Base-by-base conservation (phyloP, 106 monocot species). In the Gastrodia elata region DNA sequence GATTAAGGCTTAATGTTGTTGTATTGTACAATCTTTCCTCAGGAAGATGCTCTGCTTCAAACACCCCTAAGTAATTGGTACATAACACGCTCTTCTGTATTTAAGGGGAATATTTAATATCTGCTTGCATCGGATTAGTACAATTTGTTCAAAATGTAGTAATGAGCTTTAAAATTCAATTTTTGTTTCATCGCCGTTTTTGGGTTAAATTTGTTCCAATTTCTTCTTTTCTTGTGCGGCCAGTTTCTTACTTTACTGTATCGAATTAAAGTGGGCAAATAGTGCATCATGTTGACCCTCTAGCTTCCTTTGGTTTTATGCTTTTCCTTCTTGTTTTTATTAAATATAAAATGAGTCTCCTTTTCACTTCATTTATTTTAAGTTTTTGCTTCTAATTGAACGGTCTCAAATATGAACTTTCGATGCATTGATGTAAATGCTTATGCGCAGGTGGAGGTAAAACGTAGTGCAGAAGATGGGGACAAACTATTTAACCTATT, bases 401-500 rank as follows among this genome's bases (percentile, higher is more conserved):
- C 25, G 38, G 68, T 25, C 22, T 36, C 36, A 18, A 35, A 5
- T 41, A 14, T 41, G 39, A 16, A 40, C 14, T 16, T 43, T 52
- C 10, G 20, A 7, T 2, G 64, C 39, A 58, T 69, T 25, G 24
- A 6, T 69, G 10, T 2, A 41, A 40, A 25, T 69, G 26, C 24
- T 40, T 22, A 15, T 59, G 34, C 39, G 13, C 56, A 95, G 94
- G 89, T 95, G 37, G 96, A 92, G 74, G 68, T 92, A 56, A 96
- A 87, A 81, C 69, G 91, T 71, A 87, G 80, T 73, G 71, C 89
- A 6, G 91, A 92, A 73, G 89, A 84, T 82, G 95, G 91, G 13
- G 92, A 96, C 87, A 96, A 90, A 80, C 82, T 87, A 36, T 96
- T 96, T 73, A 92, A 90, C 82, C 76, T 86, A 65, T 90, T 96